phyloP scores from a whole-genome alignment of 345 rosid species.

The Dovyalis caffra region DNA sequence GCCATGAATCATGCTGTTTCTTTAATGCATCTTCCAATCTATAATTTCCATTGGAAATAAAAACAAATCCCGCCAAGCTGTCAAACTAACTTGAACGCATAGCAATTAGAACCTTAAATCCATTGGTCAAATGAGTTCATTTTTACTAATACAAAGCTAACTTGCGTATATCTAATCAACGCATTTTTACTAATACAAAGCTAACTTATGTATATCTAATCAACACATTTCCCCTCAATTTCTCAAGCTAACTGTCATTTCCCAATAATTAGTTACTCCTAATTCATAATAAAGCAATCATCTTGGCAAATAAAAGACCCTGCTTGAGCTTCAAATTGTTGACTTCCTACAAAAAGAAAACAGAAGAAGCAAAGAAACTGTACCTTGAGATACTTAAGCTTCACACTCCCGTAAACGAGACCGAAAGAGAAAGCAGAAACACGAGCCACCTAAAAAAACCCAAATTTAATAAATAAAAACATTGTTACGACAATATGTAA shows the following conservation, averaged over 20 bases:
- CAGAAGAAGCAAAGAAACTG: not conserved
- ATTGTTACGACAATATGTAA: not conserved
- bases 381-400: slow-evolving; percentile 88
- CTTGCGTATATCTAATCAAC: not conserved
- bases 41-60: not conserved
- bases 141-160: not conserved
- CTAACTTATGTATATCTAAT: not conserved
- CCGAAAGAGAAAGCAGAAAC: slow-evolving; percentile 76
- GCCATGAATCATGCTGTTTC: too few species aligned
- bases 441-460: slow-evolving; percentile 71
- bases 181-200: not conserved
- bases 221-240: not conserved
- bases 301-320: not conserved
- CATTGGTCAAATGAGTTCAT: not conserved
- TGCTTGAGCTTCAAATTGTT: not conserved
- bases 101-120: not conserved
- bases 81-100: not conserved
- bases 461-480: not conserved
- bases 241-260: not conserved
- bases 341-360: not conserved
- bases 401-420: slow-evolving; percentile 69
- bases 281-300: not conserved
- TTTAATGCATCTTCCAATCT: not conserved
- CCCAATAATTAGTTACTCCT: not conserved
- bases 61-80: too few species aligned